Percentiles rank a stretch among this genome's conserved stretches.
Conservation (phyloP, 306 rosid species). For the Vachellia collinsii region DNA sequence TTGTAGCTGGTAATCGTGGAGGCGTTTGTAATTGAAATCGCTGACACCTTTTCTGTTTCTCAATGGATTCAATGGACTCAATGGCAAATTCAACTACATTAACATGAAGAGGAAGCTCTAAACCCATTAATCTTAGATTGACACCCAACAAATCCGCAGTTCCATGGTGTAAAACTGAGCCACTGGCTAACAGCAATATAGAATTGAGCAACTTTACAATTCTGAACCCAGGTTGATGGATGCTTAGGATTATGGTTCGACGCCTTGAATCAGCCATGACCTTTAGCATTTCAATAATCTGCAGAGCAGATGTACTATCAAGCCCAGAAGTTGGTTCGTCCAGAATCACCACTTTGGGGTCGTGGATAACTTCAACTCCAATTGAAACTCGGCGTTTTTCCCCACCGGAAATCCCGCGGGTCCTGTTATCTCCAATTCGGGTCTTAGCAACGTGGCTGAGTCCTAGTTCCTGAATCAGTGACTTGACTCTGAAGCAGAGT, state of each 20-base stretch:
- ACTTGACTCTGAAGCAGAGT: slow-evolving; percentile 54
- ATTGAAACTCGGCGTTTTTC: slow-evolving; percentile 76
- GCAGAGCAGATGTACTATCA: slow-evolving; percentile 74
- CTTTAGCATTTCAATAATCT: slow-evolving; percentile 72
- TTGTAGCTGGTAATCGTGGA: slow-evolving; percentile 15
- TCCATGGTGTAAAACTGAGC: slow-evolving; percentile 69
- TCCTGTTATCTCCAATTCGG: slow-evolving; percentile 67
- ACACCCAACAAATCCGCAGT: slow-evolving; percentile 61
- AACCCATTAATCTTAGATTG: slow-evolving; percentile 61
- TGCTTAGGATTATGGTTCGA: slow-evolving; percentile 63
- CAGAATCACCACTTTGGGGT: slow-evolving; percentile 68
- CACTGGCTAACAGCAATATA: slow-evolving; percentile 60
- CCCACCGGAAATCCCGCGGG: slow-evolving; percentile 78
- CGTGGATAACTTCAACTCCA: slow-evolving; percentile 81
- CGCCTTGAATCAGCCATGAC: slow-evolving; percentile 70
- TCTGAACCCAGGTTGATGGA: slow-evolving; percentile 82
- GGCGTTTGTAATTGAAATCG: slow-evolving; percentile 24
- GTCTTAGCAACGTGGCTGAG: slow-evolving; percentile 56
- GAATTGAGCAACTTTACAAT: slow-evolving; percentile 69
- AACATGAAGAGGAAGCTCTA: slow-evolving; percentile 71
- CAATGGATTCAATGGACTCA: slow-evolving; percentile 63
- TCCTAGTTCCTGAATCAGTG: slow-evolving; percentile 69
- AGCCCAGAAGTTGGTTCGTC: slow-evolving; percentile 91
- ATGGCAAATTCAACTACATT: slow-evolving; percentile 76
- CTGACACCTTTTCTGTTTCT: slow-evolving; percentile 38